Base-by-base conservation (phyloP, 805 yeast genomes). In the Zygoascus ofunaensis region DNA sequence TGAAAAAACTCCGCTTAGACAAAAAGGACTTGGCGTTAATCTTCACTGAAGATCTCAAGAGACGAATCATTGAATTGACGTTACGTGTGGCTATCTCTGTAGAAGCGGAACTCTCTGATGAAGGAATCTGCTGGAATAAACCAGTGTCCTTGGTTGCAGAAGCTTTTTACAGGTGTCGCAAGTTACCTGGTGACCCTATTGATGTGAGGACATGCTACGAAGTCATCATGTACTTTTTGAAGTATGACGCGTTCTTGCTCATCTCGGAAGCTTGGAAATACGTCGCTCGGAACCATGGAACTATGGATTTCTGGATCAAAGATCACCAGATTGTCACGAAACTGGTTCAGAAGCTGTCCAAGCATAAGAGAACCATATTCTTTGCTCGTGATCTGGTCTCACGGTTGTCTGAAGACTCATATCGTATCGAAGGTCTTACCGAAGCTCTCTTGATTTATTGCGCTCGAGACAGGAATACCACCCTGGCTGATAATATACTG, bases 361-460 rank as follows among this genome's bases (percentile, higher is more conserved):
- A 49, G 36, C 43, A 41, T n/a, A 26, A 42, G 4, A 39, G 46
- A 23, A 49, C 43, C 32, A 22, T 23, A 14, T 32, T 20, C 3
- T 40, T 45, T 15, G 50, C 51, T 8, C 42, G 46, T 5, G 36
- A 21, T 4, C 48, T 55, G 17, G 54, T 39, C 3, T 15, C 28
- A 4, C 18, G 19, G 21, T 21, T 55, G 10, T 55, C 55, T 3
- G 23, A 19, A 33, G 37, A 37, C 5, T 34, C 30, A 10, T 55
- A 52, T 38, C 36, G 34, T 10, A 33, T 19, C 5, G 52, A 44
- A 14, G 53, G 55, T 3, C 24, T 55, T 4, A 45, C 55, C 4
- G 57, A 53, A 36, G 50, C 57, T 14, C 37, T 55, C n/a, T 28
- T 55, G 14, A 39, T 46, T 32, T 46, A 45, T 26, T 50, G 56